Evolutionary conservation across 208 protist species (phyloP).

Genomic region (Lotmaria passim): DNA sequence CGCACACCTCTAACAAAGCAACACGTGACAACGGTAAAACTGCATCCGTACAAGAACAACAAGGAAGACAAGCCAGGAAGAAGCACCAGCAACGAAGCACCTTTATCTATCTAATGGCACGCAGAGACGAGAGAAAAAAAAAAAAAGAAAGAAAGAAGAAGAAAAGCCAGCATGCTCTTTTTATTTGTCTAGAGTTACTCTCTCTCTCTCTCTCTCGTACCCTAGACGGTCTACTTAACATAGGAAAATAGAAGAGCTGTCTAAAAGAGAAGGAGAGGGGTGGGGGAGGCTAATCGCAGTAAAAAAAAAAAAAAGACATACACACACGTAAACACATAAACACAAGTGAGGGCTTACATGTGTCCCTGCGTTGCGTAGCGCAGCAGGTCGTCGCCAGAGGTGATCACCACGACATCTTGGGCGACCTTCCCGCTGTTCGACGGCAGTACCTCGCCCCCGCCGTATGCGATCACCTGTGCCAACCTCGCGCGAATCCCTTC

Average conservation of each 20-base stretch:
- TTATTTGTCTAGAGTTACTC: no score
- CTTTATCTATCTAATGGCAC: no score
- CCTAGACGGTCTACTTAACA: no score
- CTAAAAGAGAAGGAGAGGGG: background rate
- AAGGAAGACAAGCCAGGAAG: no score
- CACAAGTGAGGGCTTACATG: slow-evolving; percentile 1
- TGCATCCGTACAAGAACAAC: no score
- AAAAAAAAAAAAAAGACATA: slow-evolving; percentile 9
- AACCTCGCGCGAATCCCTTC: slow-evolving; percentile 59
- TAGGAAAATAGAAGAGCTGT: background rate
- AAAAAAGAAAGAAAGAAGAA: no score
- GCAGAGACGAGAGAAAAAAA: no score
- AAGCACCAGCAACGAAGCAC: no score
- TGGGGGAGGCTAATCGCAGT: background rate
- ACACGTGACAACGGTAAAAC: no score
- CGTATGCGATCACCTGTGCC: slow-evolving; percentile 83
- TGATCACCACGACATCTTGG: slow-evolving; percentile 74
- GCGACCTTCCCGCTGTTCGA: slow-evolving; percentile 18
- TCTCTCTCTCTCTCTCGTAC: no score
- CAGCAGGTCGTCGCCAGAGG: slow-evolving; percentile 74
- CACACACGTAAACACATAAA: slow-evolving; percentile 5
- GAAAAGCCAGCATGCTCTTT: no score
- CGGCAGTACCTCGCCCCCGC: slow-evolving; percentile 72
- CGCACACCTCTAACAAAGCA: no score
- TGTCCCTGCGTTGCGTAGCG: slow-evolving; percentile 67